Evolutionary conservation across 1,139 yeast genomes (phyloP), one percentile per base, ranked within the genome.

Genomic region (Diutina scorzettiae): DNA sequence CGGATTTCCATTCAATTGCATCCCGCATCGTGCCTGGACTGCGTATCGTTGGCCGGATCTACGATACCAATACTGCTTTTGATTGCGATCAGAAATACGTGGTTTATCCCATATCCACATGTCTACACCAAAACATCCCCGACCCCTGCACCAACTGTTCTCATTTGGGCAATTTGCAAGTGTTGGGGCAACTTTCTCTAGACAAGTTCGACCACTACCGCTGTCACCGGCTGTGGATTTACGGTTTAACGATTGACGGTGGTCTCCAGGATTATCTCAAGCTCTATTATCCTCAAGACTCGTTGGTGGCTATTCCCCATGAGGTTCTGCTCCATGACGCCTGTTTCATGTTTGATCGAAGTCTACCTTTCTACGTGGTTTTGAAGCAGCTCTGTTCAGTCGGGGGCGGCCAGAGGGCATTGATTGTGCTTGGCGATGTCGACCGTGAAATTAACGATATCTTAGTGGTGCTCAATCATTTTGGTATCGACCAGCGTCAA

Each of bases 221-320:
- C 1, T 66, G 72, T 45, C 39, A 50, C 6, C 48, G 49, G 19
- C 47, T 50, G 32, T 53, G 58, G 46, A 57, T 55, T n/a, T 62
- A 63, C 48, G 73, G 73, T 1, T 46, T 47, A 7, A 62, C 62
- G 40, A 43, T 66, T 6, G 64, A 66, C 43, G 73, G 73, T 3
- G 72, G 72, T 1, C 49, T 67, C 20, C 71, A 66, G 46, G 70
- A 64, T 41, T 62, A 50, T 45, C 46, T 67, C 16, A 57, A 57
- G 39, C 55, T 66, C 6, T 48, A 51, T 11, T 48, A 53, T 29
- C 62, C 69, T 0, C 46, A 47, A 25, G 49, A 57, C 28, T 49
- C 59, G 6, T 49, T 64, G 33, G 47, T 66, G 3, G 49, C 50
- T 18, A 48, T 66, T 1, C 69, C 71, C 1, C 50, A 48, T 3